Percentiles rank a stretch among this genome's conserved stretches.
phyloP scores from a whole-genome alignment of 768 basidiomycete species.

The Clathrus columnatus region DNA sequence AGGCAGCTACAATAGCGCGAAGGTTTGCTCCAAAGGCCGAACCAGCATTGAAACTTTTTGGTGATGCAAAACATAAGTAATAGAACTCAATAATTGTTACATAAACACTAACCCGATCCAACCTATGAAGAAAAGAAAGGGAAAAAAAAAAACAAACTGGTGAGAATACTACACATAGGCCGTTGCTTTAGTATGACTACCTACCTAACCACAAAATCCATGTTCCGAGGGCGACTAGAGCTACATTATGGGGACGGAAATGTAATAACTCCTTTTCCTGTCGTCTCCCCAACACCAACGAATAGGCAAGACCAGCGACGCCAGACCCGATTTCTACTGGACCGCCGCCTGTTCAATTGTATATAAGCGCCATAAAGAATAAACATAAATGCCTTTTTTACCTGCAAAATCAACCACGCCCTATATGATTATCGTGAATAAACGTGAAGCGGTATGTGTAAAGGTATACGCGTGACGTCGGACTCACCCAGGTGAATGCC shows the following conservation, averaged over 20 bases:
- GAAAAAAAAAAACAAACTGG: not conserved
- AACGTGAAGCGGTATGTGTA: slow-evolving; percentile 2
- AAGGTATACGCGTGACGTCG: not conserved
- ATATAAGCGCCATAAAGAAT: slow-evolving; percentile 9
- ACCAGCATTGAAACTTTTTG: slow-evolving; percentile 83
- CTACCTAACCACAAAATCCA: slow-evolving; percentile 80
- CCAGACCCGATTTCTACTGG: slow-evolving; percentile 87
- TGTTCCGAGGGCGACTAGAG: slow-evolving; percentile 74
- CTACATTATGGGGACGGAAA: slow-evolving; percentile 85
- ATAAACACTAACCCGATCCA: slow-evolving; percentile 20
- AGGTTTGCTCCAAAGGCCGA: slow-evolving; percentile 84
- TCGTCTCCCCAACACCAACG: slow-evolving; percentile 80
- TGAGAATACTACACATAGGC: too few relatives aligned
- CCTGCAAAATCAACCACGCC: slow-evolving; percentile 88
- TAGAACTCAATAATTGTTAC: not conserved
- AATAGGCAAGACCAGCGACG: slow-evolving; percentile 74
- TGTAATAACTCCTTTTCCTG: slow-evolving; percentile 62
- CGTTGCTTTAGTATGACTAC: too few relatives aligned
- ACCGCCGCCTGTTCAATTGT: slow-evolving; percentile 51
- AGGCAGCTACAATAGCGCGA: slow-evolving; percentile 73
- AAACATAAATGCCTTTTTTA: slow-evolving; percentile 27
- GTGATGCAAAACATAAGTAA: not conserved
- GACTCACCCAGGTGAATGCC: slow-evolving; percentile 56
- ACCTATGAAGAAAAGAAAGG: not conserved
- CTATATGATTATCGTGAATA: not conserved